Evolutionary conservation across 176 grass and related monocot species (phyloP).

Genomic region (Pontederia paniculata): DNA sequence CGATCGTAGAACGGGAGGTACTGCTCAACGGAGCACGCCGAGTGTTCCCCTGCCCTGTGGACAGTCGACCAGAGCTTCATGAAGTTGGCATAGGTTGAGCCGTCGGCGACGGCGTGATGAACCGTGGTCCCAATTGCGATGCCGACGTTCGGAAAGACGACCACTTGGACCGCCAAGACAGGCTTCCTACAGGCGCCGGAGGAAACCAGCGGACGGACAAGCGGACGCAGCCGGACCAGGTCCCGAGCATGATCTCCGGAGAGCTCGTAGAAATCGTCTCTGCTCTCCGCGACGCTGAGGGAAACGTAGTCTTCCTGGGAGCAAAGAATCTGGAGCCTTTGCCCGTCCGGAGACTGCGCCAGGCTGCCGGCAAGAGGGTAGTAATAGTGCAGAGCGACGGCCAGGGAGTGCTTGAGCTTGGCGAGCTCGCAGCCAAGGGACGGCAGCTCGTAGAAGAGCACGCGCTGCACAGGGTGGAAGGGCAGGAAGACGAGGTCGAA

Average conservation of each 20-base stretch:
- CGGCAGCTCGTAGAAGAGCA: not conserved
- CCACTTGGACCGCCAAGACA: conserved; percentile 31
- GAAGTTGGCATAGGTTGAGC: conserved; percentile 28
- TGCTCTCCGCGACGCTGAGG: not conserved
- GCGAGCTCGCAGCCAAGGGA: not conserved
- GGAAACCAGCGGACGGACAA: conserved; percentile 14
- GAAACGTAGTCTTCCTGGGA: not conserved
- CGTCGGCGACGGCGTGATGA: conserved; percentile 37
- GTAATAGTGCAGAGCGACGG: not conserved
- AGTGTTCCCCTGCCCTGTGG: conserved; percentile 5
- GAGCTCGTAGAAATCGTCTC: conserved; percentile 2
- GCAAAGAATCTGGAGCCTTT: conserved; percentile 1
- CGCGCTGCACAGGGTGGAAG: not conserved
- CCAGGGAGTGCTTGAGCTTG: conserved; percentile 4
- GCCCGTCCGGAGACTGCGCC: not conserved
- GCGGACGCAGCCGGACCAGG: conserved; percentile 13
- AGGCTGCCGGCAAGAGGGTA: conserved; percentile 12
- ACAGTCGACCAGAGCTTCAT: conserved; percentile 22
- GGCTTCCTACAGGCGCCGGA: conserved; percentile 12
- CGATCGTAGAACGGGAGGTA: conserved; percentile 18
- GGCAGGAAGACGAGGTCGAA: not conserved
- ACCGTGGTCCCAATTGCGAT: conserved; percentile 27
- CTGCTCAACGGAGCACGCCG: not conserved
- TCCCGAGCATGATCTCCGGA: conserved; percentile 7
- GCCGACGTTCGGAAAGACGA: conserved; percentile 4